Evolutionary conservation across 148 eudicot species (phyloP), one percentile per base, ranked within the genome.

Genomic region (Nepenthes gracilis): DNA sequence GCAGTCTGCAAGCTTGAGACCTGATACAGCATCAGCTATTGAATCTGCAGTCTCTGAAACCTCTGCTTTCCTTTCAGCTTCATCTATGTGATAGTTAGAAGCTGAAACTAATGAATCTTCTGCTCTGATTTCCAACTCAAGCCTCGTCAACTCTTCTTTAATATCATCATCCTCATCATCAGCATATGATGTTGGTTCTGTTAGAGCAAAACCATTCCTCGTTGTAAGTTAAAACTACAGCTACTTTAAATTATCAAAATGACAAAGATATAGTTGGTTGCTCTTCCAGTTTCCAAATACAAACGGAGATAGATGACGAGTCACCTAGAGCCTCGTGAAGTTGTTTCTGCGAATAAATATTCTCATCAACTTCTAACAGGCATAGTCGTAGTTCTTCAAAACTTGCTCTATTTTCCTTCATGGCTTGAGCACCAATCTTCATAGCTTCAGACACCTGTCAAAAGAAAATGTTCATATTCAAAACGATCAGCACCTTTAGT

Each of bases 391-490:
- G 86, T 69, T 88, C 84, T 73, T 92, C 85, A 53, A 78, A 61
- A 15, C 67, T 74, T 53, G 80, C 65, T 59, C 35, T 78, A 55
- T 88, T 84, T 56, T 85, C 93, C 73, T 80, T 80, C 37, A 92
- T 77, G 52, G 88, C 83, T 54, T 55, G 78, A 56, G 86, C 72
- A 65, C 88, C 95, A 64, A 75, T 71, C 72, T 78, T 68, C 36
- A 92, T 73, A 57, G 97, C 96, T 81, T 92, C 96, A 49, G 85
- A 67, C 33, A 87, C 97, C 96, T 88, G 78, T 54, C 52, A 23
- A 23, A 23, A 23, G 23, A 23, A 23, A 23, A 23, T 23, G 23
- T 23, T 23, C 23, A 33, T 48, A 61, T 35, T 43, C 12, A 63
- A 62, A 64, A 55, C 36, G 9, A n/a, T 32, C 36, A 35, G 13